phyloP scores from a whole-genome alignment of 2,329 filamentous ascomycete genomes.

The Cryphonectria nitschkei region DNA sequence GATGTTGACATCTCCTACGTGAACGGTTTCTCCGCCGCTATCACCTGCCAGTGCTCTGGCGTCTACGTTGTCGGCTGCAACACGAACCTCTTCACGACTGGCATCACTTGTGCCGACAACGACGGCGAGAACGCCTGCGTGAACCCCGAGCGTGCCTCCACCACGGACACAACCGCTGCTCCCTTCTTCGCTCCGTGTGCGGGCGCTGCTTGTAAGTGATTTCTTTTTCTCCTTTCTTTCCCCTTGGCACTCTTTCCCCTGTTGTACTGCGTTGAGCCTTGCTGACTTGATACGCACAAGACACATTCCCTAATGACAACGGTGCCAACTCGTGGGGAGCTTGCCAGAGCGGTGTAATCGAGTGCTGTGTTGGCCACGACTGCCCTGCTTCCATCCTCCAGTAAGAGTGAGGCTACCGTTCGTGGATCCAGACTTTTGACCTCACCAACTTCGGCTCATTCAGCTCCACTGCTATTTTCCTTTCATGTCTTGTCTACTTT shows the following conservation, averaged over 20 bases:
- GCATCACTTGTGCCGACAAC: slow-evolving; percentile 28
- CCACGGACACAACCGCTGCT: slow-evolving; percentile 16
- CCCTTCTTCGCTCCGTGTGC: slow-evolving; percentile 27
- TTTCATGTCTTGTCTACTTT: background rate
- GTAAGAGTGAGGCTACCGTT: background rate
- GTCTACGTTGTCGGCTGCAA: slow-evolving; percentile 32
- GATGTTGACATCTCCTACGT: slow-evolving; percentile 34
- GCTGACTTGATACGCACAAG: background rate
- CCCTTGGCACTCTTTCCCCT: background rate
- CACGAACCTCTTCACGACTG: slow-evolving; percentile 29
- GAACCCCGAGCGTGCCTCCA: slow-evolving; percentile 31
- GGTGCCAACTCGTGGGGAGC: slow-evolving; percentile 29
- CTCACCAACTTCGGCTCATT: background rate
- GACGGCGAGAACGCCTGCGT: slow-evolving; percentile 28
- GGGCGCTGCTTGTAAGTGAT: slow-evolving; percentile 20
- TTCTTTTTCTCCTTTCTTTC: background rate
- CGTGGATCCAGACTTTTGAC: background rate
- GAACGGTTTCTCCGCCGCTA: slow-evolving; percentile 32
- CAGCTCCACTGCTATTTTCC: background rate
- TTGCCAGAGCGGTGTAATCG: slow-evolving; percentile 19
- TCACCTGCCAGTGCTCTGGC: slow-evolving; percentile 30
- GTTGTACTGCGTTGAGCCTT: background rate
- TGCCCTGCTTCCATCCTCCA: slow-evolving; percentile 13
- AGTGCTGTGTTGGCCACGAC: slow-evolving; percentile 16
- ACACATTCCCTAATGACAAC: slow-evolving; percentile 28